phyloP scores from a whole-genome alignment of 345 rosid genomes.

The Trapa incisa region DNA sequence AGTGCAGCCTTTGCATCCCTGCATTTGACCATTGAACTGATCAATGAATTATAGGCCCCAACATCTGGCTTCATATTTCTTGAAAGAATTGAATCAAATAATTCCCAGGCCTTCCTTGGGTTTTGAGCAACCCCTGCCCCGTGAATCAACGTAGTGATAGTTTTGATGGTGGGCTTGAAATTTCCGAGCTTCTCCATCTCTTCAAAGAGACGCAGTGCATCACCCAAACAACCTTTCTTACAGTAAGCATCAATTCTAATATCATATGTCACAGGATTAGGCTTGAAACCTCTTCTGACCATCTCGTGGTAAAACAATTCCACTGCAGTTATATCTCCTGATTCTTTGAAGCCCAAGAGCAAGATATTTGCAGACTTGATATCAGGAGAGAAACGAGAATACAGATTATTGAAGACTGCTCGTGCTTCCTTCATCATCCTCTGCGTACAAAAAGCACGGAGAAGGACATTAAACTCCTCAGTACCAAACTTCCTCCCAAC shows the following conservation, averaged over 20 bases:
- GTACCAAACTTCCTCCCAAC: slow-evolving; percentile 35
- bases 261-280: slow-evolving; percentile 40
- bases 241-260: slow-evolving; percentile 76
- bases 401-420: slow-evolving; percentile 51
- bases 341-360: slow-evolving; percentile 70
- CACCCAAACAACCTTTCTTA: slow-evolving; percentile 56
- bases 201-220: slow-evolving; percentile 60
- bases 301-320: slow-evolving; percentile 79
- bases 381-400: slow-evolving; percentile 41
- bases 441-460: slow-evolving; percentile 55
- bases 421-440: slow-evolving; percentile 77
- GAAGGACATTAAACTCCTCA: slow-evolving; percentile 67
- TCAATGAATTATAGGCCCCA: slow-evolving; percentile 73
- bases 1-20: slow-evolving; percentile 44
- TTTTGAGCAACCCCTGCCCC: slow-evolving; percentile 67
- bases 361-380: slow-evolving; percentile 72
- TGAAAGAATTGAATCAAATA: slow-evolving; percentile 48
- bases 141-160: slow-evolving; percentile 69
- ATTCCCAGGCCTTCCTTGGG: slow-evolving; percentile 40
- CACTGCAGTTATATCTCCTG: slow-evolving; percentile 56
- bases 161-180: slow-evolving; percentile 36
- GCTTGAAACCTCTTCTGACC: slow-evolving; percentile 56
- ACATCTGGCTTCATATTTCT: slow-evolving; percentile 44
- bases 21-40: slow-evolving; percentile 37
- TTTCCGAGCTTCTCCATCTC: slow-evolving; percentile 42